Percentiles rank a stretch among this genome's conserved stretches.
Conservation (phyloP, 176 grass and related monocot genomes). For the Stipa capillata region DNA sequence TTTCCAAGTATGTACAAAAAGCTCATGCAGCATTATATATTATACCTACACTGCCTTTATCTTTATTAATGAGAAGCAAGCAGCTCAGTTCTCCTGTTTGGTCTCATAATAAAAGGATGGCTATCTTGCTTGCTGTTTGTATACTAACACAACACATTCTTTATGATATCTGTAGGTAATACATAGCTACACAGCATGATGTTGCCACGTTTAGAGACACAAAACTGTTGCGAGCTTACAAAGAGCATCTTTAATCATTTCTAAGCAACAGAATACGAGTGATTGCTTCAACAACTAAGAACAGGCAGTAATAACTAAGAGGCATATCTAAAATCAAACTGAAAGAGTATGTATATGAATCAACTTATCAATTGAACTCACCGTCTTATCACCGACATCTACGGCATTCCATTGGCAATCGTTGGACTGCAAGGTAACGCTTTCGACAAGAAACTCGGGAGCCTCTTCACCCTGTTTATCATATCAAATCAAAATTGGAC, state of each 20-base stretch:
- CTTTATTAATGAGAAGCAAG: not conserved
- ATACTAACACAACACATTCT: not conserved
- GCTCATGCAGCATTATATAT: not conserved
- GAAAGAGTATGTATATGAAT: not conserved
- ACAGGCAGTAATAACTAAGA: not conserved
- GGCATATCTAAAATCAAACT: not conserved
- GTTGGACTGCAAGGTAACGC: not conserved
- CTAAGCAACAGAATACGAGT: not conserved
- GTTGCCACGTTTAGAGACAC: not conserved
- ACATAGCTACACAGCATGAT: not conserved
- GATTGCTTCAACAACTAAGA: not conserved
- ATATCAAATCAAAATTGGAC: not conserved
- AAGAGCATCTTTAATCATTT: not conserved
- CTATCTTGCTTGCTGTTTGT: not conserved
- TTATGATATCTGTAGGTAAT: not conserved
- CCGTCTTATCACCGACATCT: constrained; percentile 24
- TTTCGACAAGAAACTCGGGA: constrained; percentile 35
- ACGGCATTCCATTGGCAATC: constrained; percentile 17
- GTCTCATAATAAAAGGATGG: not conserved
- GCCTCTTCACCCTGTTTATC: constrained; percentile 62
- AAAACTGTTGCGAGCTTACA: not conserved
- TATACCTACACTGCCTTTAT: not conserved
- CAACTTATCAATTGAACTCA: not conserved
- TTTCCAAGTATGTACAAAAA: not conserved
- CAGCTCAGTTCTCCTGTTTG: not conserved